Percentiles rank a stretch among this genome's conserved stretches.
Evolutionary conservation across 192 early-diverging fungal genomes (phyloP).

Genomic region (Paraglomus occultum): DNA sequence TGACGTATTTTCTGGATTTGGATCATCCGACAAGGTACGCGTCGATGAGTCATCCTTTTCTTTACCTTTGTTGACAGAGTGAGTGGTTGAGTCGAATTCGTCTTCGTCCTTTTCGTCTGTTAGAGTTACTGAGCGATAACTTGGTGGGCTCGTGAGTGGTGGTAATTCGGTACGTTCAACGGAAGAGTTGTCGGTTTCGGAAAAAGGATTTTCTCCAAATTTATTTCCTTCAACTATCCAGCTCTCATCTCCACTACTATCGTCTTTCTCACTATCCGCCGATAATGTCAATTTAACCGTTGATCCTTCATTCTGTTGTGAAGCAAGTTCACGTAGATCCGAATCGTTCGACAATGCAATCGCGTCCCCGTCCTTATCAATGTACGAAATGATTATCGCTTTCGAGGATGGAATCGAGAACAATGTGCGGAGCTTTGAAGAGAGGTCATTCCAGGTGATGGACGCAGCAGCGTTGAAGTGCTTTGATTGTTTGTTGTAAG

Average conservation of each 20-base stretch:
- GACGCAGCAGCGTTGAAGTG: too few species aligned
- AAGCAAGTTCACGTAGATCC: slow-evolving; percentile 26
- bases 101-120: slow-evolving; percentile 6
- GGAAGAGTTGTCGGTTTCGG: not conserved
- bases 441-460: not conserved
- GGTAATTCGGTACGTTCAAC: not conserved
- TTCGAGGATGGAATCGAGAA: slow-evolving; percentile 8
- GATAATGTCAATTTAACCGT: slow-evolving; percentile 6
- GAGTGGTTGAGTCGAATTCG: not conserved
- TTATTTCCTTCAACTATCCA: not conserved
- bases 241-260: not conserved
- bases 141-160: not conserved
- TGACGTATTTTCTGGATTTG: not conserved
- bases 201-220: not conserved
- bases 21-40: not conserved
- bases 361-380: slow-evolving; percentile 23
- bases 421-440: not conserved
- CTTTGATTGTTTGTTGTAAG: too few species aligned
- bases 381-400: slow-evolving; percentile 19
- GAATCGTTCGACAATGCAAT: slow-evolving; percentile 24
- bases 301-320: not conserved
- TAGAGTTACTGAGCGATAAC: not conserved
- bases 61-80: slow-evolving; percentile 28
- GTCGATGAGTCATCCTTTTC: slow-evolving; percentile 11
- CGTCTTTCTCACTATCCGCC: not conserved